A percentile compares a stretch with the other conserved stretches of the same genome.
Conservation (phyloP, 2,329 filamentous ascomycete species). For the Paramyrothecium sp. region DNA sequence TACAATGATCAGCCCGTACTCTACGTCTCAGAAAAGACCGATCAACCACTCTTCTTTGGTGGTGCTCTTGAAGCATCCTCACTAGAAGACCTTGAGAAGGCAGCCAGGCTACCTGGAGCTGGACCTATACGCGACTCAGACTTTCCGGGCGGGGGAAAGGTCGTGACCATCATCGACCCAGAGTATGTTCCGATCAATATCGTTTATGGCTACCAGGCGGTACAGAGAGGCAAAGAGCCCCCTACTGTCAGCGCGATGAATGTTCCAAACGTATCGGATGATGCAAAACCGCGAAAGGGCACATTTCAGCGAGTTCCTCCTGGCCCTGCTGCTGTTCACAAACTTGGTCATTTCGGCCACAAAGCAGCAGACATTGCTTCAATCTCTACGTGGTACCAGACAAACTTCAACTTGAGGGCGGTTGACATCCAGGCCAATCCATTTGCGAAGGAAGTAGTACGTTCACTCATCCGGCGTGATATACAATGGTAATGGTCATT, state of each 20-base stretch:
- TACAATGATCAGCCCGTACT: slow-evolving; percentile 1
- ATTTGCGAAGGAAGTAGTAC: neutral
- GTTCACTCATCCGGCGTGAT: neutral
- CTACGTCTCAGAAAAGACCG: slow-evolving; percentile 1
- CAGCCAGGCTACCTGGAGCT: slow-evolving; percentile 2
- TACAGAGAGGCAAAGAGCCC: neutral
- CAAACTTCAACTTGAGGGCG: neutral
- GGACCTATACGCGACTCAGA: neutral
- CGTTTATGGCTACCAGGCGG: neutral
- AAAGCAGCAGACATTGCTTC: slow-evolving; percentile 8
- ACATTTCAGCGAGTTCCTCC: slow-evolving; percentile 29
- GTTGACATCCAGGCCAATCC: neutral
- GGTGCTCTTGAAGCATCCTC: neutral
- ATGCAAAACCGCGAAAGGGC: slow-evolving; percentile 8
- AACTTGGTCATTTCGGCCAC: slow-evolving; percentile 39
- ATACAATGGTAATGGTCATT: neutral
- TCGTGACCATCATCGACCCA: slow-evolving; percentile 3
- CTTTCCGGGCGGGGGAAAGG: slow-evolving; percentile 1
- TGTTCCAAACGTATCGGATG: slow-evolving; percentile 1
- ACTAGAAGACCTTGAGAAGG: slow-evolving; percentile 3
- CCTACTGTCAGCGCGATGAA: slow-evolving; percentile 1
- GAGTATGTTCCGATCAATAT: neutral
- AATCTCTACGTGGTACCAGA: neutral
- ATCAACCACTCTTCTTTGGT: neutral
- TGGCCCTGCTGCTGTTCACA: slow-evolving; percentile 31